These are phyloP conservation scores for Eimeria sp. DNA, from an alignment of 169 alveolate species.

Conservation along the genomic window DNA sequence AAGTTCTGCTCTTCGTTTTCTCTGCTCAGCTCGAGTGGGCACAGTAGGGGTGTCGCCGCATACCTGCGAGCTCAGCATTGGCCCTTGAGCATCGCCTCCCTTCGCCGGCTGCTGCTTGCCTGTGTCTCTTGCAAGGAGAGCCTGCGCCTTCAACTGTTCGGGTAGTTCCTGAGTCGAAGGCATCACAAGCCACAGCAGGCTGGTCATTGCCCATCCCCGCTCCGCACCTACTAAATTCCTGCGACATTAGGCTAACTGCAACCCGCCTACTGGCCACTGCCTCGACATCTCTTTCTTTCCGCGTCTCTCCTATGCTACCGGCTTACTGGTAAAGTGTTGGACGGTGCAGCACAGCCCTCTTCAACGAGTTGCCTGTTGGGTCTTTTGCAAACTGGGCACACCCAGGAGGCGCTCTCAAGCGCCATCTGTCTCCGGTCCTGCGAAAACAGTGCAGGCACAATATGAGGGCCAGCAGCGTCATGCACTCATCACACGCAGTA, in stretches of 20 bases:
- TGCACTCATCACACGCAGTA: not conserved
- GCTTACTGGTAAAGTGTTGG: slow-evolving; percentile 64
- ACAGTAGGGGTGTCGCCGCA: not conserved
- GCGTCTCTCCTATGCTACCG: not conserved
- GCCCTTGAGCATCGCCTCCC: not conserved
- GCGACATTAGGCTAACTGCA: not conserved
- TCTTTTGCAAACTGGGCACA: slow-evolving; percentile 81
- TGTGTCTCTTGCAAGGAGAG: slow-evolving; percentile 14
- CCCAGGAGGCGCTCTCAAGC: slow-evolving; percentile 79
- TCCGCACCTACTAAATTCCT: not conserved
- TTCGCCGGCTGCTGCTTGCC: not conserved
- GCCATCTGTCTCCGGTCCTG: slow-evolving; percentile 83
- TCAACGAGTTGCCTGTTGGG: slow-evolving; percentile 81
- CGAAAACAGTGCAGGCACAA: not conserved
- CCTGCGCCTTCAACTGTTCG: slow-evolving; percentile 57
- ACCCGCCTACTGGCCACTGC: not conserved
- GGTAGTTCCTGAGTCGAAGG: slow-evolving; percentile 31
- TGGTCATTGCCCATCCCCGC: not conserved
- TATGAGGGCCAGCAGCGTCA: not conserved
- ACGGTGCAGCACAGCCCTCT: slow-evolving; percentile 84
- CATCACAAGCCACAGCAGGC: not conserved
- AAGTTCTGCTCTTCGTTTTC: not conserved
- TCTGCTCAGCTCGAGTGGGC: not conserved
- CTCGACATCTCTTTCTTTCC: not conserved
- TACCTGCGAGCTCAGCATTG: not conserved